Percentiles rank a stretch among this genome's conserved stretches.
Conservation (phyloP, 2,329 filamentous ascomycete genomes). For the Monilinia aucupariae region DNA sequence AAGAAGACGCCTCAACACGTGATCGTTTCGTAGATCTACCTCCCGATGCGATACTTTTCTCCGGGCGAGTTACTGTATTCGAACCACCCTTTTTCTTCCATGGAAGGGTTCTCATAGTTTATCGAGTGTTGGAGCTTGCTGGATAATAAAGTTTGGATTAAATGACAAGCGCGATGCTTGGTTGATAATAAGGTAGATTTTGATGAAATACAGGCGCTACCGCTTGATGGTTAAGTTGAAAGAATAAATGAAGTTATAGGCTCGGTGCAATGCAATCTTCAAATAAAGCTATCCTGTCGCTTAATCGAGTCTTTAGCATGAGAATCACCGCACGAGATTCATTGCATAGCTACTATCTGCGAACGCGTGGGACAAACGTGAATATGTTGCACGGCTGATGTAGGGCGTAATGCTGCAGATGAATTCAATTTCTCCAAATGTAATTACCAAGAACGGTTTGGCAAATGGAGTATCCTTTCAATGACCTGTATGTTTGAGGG, state of each 20-base stretch:
- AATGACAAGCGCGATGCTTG: no score
- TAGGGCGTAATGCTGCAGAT: not conserved
- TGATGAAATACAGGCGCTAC: not conserved
- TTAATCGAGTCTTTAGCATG: not conserved
- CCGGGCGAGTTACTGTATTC: constrained; percentile 13
- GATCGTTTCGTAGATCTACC: constrained; percentile 19
- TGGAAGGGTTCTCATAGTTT: constrained; percentile 30
- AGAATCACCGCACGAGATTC: not conserved
- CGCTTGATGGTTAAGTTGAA: not conserved
- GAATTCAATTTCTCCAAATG: no score
- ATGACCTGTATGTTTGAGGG: not conserved
- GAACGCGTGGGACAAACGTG: not conserved
- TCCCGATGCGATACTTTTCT: not conserved
- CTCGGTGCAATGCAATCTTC: not conserved
- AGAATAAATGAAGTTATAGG: not conserved
- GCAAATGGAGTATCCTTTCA: not conserved
- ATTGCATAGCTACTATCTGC: not conserved
- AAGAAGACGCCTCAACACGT: constrained; percentile 13
- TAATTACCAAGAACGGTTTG: not conserved
- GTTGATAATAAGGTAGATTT: not conserved
- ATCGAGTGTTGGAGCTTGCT: not conserved
- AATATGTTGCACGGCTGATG: not conserved
- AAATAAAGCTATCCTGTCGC: not conserved
- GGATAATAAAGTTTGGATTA: not conserved
- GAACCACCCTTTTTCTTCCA: constrained; percentile 23